Conservation (phyloP, 257 asterid species). For the Scutellaria galericulata region DNA sequence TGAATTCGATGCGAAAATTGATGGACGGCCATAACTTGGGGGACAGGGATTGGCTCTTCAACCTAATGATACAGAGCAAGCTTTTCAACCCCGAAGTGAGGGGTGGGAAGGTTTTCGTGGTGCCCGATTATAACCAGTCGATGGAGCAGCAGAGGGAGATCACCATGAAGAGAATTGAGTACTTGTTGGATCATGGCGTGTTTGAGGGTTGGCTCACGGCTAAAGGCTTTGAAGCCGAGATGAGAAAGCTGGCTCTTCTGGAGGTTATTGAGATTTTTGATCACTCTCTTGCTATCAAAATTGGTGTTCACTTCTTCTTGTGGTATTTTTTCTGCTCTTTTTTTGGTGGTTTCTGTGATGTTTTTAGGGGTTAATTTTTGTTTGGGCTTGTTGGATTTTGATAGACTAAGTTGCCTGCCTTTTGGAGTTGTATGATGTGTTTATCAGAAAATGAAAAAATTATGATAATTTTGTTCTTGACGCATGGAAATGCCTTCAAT, state of each 20-base stretch:
- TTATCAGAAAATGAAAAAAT: neutral
- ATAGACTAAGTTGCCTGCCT: neutral
- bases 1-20: slow-evolving; percentile 65
- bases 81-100: slow-evolving; percentile 69
- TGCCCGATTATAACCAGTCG: slow-evolving; percentile 88
- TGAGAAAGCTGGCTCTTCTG: slow-evolving; percentile 83
- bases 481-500: neutral
- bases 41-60: slow-evolving; percentile 88
- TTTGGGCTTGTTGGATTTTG: neutral
- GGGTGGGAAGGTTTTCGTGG: slow-evolving; percentile 78
- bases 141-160: slow-evolving; percentile 98
- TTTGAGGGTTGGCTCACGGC: slow-evolving; percentile 85
- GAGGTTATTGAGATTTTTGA: slow-evolving; percentile 77
- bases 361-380: neutral
- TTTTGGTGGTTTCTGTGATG: neutral
- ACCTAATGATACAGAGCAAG: slow-evolving; percentile 70
- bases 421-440: neutral
- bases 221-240: slow-evolving; percentile 71
- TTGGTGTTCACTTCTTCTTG: slow-evolving; percentile 84
- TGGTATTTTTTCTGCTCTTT: slow-evolving; percentile 56
- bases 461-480: slow-evolving; percentile 14
- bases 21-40: slow-evolving; percentile 83
- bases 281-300: slow-evolving; percentile 87
- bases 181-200: slow-evolving; percentile 75
- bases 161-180: slow-evolving; percentile 87